These are phyloP conservation scores for Teunomyces pallodes DNA, from an alignment of 805 yeast species.

Conservation along the genomic window DNA sequence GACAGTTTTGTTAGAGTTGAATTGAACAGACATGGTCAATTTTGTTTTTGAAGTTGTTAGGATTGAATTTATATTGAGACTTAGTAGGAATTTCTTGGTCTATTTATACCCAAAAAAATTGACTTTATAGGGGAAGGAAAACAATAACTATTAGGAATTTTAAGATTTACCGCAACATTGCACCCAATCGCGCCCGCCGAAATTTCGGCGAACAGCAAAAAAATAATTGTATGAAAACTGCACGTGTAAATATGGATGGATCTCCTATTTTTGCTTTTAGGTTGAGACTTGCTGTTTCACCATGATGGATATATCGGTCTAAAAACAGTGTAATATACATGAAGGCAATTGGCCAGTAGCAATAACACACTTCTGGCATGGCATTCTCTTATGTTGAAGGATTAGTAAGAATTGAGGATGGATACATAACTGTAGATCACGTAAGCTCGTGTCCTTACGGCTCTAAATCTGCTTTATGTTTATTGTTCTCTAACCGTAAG, in stretches of 20 bases:
- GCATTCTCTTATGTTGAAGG: too few species aligned
- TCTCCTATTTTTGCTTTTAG: neutral
- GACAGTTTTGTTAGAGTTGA: constrained; percentile 52
- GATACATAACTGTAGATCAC: neutral
- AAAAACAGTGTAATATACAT: too few species aligned
- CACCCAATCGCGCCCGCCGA: constrained; percentile 16
- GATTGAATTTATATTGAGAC: too few species aligned
- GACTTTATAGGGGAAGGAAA: neutral
- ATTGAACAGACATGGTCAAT: constrained; percentile 40
- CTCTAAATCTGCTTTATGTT: neutral
- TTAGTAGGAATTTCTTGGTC: constrained; percentile 5
- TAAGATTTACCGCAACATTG: neutral
- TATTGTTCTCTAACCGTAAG: neutral
- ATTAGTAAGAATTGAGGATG: too few species aligned
- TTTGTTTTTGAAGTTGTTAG: neutral
- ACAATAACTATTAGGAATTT: neutral
- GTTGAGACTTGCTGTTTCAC: neutral
- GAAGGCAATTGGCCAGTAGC: too few species aligned
- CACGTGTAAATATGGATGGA: neutral
- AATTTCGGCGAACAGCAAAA: constrained; percentile 23
- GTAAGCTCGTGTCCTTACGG: neutral
- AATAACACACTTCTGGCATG: too few species aligned
- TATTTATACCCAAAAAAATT: constrained; percentile 11
- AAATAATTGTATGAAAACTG: neutral
- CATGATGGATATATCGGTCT: too few species aligned